Conservation (phyloP, 164 flowering plant species). For the Cinnamomum micranthum region DNA sequence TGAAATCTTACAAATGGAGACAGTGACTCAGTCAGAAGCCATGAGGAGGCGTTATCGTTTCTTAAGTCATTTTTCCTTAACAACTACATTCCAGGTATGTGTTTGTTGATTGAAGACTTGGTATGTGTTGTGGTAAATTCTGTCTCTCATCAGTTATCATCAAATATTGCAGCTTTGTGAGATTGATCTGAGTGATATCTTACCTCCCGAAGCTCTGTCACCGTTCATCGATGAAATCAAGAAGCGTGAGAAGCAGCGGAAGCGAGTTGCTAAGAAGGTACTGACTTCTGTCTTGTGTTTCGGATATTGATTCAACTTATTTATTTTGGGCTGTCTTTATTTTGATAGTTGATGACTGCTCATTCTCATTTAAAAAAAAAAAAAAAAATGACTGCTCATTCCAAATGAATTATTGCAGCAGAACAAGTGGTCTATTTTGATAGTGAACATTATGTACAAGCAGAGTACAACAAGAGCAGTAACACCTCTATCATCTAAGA, state of each 20-base stretch:
- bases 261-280: slow-evolving; percentile 74
- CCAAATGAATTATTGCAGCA: too few relatives aligned
- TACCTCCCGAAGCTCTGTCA: slow-evolving; percentile 64
- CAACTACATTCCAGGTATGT: slow-evolving; percentile 80
- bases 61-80: slow-evolving; percentile 86
- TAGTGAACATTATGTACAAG: too few relatives aligned
- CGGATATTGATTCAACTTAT: background rate
- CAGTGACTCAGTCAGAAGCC: slow-evolving; percentile 81
- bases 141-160: background rate
- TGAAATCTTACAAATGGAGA: slow-evolving; percentile 73
- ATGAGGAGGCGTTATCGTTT: slow-evolving; percentile 84
- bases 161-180: slow-evolving; percentile 71
- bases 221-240: slow-evolving; percentile 92
- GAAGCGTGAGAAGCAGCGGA: slow-evolving; percentile 85
- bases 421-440: too few relatives aligned
- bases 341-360: too few relatives aligned
- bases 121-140: background rate
- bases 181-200: slow-evolving; percentile 56
- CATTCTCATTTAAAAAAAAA: too few relatives aligned
- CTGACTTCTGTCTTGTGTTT: slow-evolving; percentile 1
- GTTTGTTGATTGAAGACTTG: background rate
- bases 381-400: too few relatives aligned
- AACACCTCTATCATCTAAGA: too few relatives aligned
- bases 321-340: too few relatives aligned
- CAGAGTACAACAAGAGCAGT: too few relatives aligned